Percentiles rank a stretch among this genome's conserved stretches.
Conservation (phyloP, 345 rosid species). For the Citrus mangshanensis region DNA sequence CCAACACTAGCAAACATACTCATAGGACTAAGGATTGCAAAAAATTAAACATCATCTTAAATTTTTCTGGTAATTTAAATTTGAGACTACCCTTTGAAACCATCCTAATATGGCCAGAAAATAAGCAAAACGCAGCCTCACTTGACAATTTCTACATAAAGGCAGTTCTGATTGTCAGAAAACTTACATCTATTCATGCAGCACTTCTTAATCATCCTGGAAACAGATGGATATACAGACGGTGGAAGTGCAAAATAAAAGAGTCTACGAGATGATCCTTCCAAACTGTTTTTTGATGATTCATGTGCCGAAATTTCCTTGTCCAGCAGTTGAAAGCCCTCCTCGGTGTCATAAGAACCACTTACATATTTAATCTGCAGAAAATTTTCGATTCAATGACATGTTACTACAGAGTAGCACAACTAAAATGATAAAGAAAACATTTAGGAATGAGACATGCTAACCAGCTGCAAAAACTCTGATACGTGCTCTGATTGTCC, state of each 20-base stretch:
- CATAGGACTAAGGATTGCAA: background rate
- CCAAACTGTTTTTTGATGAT: conserved; percentile 49
- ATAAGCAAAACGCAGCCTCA: conserved; percentile 1
- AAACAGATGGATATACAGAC: conserved; percentile 87
- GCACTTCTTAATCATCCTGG: conserved; percentile 79
- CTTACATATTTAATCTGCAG: conserved; percentile 87
- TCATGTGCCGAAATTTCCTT: conserved; percentile 73
- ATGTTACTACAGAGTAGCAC: conserved; percentile 3
- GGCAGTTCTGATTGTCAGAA: background rate
- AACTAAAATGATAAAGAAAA: background rate
- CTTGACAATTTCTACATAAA: background rate
- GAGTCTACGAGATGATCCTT: conserved; percentile 82
- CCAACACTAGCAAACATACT: background rate
- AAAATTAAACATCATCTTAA: background rate
- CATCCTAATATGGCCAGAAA: background rate
- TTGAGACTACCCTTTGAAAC: background rate
- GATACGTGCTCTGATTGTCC: conserved; percentile 46
- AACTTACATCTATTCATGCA: conserved; percentile 90
- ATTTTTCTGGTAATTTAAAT: background rate
- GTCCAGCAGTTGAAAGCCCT: conserved; percentile 75
- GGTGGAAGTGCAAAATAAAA: conserved; percentile 98
- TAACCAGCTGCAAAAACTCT: conserved; percentile 78
- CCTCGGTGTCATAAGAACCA: conserved; percentile 79
- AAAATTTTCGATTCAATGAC: conserved; percentile 6
- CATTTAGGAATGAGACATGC: conserved; percentile 22